These are phyloP conservation scores for Ramularia endophylla DNA, from an alignment of 2,329 filamentous ascomycete genomes.

Conservation along the genomic window DNA sequence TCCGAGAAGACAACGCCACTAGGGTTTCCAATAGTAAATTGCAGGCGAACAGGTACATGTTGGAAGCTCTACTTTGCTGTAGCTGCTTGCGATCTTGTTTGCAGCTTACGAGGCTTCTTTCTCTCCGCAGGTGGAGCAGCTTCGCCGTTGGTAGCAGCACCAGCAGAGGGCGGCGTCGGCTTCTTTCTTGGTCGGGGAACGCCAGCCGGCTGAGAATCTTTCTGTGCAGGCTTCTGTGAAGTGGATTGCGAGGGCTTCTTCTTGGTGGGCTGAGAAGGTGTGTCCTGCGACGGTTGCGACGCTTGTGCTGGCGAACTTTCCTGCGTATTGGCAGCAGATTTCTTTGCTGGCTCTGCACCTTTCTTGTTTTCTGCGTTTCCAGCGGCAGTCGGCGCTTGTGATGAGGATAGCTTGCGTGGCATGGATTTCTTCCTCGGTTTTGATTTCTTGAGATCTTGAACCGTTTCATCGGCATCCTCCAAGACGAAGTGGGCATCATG, in stretches of 20 bases:
- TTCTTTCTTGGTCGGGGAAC: conserved; percentile 12
- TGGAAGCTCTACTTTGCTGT: too few relatives aligned
- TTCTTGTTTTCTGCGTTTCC: conserved; percentile 9
- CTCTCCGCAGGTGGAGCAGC: conserved; percentile 20
- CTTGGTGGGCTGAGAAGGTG: conserved; percentile 4
- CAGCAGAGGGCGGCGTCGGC: conserved; percentile 1
- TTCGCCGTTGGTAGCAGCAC: conserved; percentile 9
- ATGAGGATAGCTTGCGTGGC: conserved; percentile 10
- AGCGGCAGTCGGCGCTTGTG: background rate
- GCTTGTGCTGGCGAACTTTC: conserved; percentile 4
- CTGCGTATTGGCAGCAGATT: conserved; percentile 6
- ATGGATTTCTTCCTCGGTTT: conserved; percentile 18
- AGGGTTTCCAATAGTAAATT: too few relatives aligned
- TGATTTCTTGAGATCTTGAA: conserved; percentile 16
- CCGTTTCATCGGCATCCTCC: conserved; percentile 23
- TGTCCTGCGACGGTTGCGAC: conserved; percentile 5
- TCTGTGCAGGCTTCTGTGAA: conserved; percentile 14
- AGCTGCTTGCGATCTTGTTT: too few relatives aligned
- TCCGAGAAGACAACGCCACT: too few relatives aligned
- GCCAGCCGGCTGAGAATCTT: conserved; percentile 12
- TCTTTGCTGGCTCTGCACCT: conserved; percentile 8
- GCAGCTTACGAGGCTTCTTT: conserved; percentile 28
- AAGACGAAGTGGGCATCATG: conserved; percentile 42
- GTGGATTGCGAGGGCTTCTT: conserved; percentile 12
- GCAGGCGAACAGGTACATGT: too few relatives aligned